Conservation (phyloP, 345 rosid genomes). For the Bruguiera parviflora region DNA sequence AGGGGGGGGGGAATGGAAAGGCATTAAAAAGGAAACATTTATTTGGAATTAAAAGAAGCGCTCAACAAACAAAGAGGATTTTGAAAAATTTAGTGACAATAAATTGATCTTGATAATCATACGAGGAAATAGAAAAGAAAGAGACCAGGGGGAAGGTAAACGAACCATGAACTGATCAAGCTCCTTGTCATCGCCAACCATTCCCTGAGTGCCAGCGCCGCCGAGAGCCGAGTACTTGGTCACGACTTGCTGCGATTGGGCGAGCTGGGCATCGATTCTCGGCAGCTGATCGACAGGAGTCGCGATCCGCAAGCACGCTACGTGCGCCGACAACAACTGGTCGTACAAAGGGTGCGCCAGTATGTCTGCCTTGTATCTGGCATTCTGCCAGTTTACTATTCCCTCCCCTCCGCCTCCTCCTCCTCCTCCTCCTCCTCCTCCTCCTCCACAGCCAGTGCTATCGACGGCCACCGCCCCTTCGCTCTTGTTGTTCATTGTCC, state of each 20-base stretch:
- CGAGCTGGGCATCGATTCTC: conserved; percentile 92
- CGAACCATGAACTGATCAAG: conserved; percentile 99
- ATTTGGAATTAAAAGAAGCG: background rate
- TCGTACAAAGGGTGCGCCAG: conserved; percentile 84
- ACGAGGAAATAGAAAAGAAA: background rate
- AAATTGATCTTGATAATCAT: background rate
- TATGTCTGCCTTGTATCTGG: conserved; percentile 81
- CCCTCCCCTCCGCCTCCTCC: conserved; percentile 42
- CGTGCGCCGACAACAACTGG: conserved; percentile 89
- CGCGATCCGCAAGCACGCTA: conserved; percentile 80
- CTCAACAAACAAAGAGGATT: background rate
- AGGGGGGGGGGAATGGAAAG: background rate
- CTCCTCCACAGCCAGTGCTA: conserved; percentile 25
- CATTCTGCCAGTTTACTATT: conserved; percentile 77
- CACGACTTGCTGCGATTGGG: conserved; percentile 92
- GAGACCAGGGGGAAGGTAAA: background rate
- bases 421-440: conserved; percentile 24
- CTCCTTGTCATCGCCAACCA: conserved; percentile 76
- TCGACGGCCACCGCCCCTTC: conserved; percentile 42
- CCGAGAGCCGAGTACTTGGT: conserved; percentile 77
- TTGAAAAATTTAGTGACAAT: background rate
- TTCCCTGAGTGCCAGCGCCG: conserved; percentile 39
- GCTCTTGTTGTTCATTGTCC: conserved; percentile 35
- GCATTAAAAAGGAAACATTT: background rate
- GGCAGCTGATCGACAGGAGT: conserved; percentile 97